phyloP scores from a whole-genome alignment of 306 rosid genomes.

The Casuarina cunninghamiana region DNA sequence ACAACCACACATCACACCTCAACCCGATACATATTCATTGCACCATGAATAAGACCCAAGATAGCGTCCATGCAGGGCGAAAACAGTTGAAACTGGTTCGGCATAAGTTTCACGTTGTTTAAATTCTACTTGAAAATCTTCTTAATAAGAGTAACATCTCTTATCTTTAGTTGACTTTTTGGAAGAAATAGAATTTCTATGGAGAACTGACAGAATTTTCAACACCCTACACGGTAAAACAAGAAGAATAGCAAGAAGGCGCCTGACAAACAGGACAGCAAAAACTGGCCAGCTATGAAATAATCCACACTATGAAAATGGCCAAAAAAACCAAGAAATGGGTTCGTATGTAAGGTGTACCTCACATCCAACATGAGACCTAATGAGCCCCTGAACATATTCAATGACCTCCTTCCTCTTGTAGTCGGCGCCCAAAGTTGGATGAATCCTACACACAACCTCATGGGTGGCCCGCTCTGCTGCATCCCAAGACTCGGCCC shows the following conservation, averaged over 20 bases:
- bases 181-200: too few species aligned
- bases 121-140: too few species aligned
- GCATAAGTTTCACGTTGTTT: too few species aligned
- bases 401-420: conserved; percentile 35
- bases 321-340: not conserved
- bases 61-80: not conserved
- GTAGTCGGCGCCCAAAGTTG: conserved; percentile 36
- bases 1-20: not conserved
- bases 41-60: not conserved
- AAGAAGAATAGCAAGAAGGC: not conserved
- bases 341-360: conserved; percentile 8
- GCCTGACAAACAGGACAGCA: not conserved
- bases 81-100: too few species aligned
- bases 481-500: conserved; percentile 32
- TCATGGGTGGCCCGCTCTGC: conserved; percentile 24
- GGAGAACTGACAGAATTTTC: not conserved
- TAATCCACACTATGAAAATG: not conserved
- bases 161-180: too few species aligned
- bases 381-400: conserved; percentile 36
- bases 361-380: conserved; percentile 31
- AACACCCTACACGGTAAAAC: not conserved
- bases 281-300: not conserved
- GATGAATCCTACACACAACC: conserved; percentile 37
- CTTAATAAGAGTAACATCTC: too few species aligned
- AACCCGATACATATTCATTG: not conserved